Base-by-base conservation (phyloP, 495 filamentous ascomycete genomes). In the Beverwykella pulmonaria region DNA sequence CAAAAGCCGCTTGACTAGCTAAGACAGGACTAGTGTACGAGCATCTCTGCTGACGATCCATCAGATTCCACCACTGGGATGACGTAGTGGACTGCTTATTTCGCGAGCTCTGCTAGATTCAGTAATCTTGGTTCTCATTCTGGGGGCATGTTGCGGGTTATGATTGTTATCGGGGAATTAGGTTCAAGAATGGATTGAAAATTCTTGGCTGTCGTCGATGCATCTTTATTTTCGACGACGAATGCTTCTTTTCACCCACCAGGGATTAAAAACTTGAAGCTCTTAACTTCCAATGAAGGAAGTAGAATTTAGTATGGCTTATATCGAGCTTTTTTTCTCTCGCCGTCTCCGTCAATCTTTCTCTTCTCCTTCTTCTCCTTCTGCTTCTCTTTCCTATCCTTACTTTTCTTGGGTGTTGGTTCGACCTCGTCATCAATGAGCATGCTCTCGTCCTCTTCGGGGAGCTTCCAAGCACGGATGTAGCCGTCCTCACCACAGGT, bases 401-500 rank as follows among this genome's bases (percentile, higher is more conserved):
- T 48, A 9, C 27, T 30, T 32, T 58, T 64, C 50, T 55, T 63
- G 25, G 14, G 20, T 25, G 25, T 41, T 10, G n/a, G 8, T 15
- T 59, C 44, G 19, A 20, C 46, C 12, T 49, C 63, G 2, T 47
- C 39, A 30, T 63, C 65, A 30, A 69, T 41, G 22, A 59, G 59
- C 64, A 71, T 64, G 52, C 14, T 53, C 17, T 69, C 68, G 15
- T 44, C 39, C 14, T 64, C 63, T 14, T 32, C 61, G 14, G 44
- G 19, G 19, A 69, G 32, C 30, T 68, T 71, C 77, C 77, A 79
- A 2, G 71, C 71, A 17, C 67, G 61, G 36, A 79, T 59, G 17
- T 47, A 55, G 20, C 77, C 74, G 54, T 79, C 77, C 58, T 79
- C 77, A 19, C 77, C 77, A 50, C 74, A 75, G 9, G 73, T 77